These are phyloP conservation scores for Apostasia ramifera DNA, from an alignment of 106 monocot species.

Conservation along the genomic window DNA sequence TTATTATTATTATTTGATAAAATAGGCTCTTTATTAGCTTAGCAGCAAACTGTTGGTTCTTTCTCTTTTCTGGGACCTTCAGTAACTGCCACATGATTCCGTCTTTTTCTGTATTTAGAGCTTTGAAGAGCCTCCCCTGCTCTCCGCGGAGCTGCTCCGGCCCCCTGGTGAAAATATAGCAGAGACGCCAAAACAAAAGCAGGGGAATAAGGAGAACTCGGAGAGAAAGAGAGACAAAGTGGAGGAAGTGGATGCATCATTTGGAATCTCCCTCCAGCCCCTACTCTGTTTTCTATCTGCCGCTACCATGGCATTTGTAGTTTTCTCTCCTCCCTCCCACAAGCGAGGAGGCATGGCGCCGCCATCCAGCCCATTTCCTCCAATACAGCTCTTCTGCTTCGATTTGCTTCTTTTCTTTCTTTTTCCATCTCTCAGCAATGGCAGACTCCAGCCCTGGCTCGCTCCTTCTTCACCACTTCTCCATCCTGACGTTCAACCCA, in stretches of 20 bases:
- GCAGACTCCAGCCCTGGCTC: background rate
- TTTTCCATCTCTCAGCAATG: slow-evolving; percentile 2
- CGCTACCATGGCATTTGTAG: background rate
- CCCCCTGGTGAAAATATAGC: background rate
- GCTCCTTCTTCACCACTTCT: background rate
- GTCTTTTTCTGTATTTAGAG: background rate
- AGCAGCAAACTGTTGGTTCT: too few species aligned
- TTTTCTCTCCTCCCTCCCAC: background rate
- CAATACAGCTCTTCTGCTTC: too few species aligned
- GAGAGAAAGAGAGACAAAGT: background rate
- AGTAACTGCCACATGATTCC: background rate
- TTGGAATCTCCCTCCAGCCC: too few species aligned
- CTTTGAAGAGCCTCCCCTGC: background rate
- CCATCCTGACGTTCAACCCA: background rate
- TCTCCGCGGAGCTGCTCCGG: background rate
- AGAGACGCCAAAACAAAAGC: background rate
- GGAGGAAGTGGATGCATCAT: background rate
- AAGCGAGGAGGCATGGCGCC: background rate
- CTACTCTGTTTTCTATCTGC: background rate
- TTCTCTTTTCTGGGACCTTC: background rate
- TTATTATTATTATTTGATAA: too few species aligned
- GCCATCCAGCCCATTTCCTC: background rate
- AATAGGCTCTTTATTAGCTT: too few species aligned
- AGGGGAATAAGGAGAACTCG: background rate
- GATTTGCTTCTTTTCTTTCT: background rate